phyloP scores from a whole-genome alignment of 225 moss, liverwort and hornwort species.

The Straminergon stramineum region DNA sequence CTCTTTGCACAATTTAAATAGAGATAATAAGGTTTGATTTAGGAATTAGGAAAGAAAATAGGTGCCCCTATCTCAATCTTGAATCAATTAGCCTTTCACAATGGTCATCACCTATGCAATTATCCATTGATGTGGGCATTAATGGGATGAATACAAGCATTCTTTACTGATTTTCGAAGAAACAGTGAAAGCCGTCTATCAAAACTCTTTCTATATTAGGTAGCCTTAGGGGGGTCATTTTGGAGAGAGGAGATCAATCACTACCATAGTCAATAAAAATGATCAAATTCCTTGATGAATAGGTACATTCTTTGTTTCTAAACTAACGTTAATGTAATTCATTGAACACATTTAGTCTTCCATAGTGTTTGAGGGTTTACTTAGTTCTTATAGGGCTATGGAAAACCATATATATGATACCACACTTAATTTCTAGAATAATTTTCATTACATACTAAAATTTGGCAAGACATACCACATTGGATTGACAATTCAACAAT shows the following conservation, averaged over 20 bases:
- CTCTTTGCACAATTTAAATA: background rate
- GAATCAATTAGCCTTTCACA: background rate
- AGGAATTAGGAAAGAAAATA: background rate
- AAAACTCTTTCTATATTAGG: background rate
- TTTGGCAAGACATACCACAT: background rate
- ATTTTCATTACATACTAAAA: background rate
- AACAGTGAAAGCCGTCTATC: background rate
- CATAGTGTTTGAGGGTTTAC: background rate
- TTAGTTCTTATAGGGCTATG: background rate
- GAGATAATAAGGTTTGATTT: background rate
- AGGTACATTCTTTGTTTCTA: background rate
- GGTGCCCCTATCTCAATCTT: too few relatives aligned
- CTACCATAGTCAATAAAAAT: background rate
- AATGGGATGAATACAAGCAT: background rate
- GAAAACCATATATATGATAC: accelerated
- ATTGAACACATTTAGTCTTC: background rate
- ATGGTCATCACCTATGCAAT: background rate
- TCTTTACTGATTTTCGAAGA: background rate
- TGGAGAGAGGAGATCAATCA: background rate
- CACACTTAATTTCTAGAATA: background rate
- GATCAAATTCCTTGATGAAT: background rate
- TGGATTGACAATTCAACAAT: background rate
- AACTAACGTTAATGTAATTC: background rate
- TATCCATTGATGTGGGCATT: background rate
- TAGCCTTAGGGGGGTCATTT: too few relatives aligned